phyloP scores from a whole-genome alignment of 2,329 filamentous ascomycete species.

The Acephala macrosclerotiorum region DNA sequence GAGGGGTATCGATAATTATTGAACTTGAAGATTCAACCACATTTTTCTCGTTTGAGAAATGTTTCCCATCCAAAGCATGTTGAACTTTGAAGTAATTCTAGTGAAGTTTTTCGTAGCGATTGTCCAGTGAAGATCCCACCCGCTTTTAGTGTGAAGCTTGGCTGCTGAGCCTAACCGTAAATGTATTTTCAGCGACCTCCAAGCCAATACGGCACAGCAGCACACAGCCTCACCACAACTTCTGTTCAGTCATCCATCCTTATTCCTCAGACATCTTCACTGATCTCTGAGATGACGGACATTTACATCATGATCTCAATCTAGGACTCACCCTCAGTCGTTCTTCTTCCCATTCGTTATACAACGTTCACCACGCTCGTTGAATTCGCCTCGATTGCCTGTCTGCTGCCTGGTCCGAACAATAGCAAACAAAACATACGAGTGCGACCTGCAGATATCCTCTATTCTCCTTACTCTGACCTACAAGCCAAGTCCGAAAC shows the following conservation, averaged over 20 bases:
- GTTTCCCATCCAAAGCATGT: not conserved
- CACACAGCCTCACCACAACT: conserved; percentile 6
- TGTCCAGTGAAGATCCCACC: not conserved
- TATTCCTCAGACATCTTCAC: conserved; percentile 7
- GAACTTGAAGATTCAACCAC: too few relatives aligned
- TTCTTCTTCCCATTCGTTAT: not conserved
- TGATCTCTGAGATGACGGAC: not conserved
- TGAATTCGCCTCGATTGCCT: conserved; percentile 4
- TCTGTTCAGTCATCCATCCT: not conserved
- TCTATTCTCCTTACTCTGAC: not conserved
- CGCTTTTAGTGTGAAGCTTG: conserved; percentile 5
- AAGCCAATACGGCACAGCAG: conserved; percentile 5
- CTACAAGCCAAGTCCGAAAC: not conserved
- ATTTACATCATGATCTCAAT: conserved; percentile 5
- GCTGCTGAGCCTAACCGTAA: conserved; percentile 6
- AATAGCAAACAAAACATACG: conserved; percentile 8
- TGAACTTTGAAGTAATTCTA: not conserved
- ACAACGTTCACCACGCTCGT: conserved; percentile 11
- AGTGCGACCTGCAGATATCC: not conserved
- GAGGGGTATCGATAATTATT: too few relatives aligned
- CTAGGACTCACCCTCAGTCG: conserved; percentile 2
- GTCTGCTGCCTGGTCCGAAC: not conserved
- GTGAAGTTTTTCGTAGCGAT: not conserved
- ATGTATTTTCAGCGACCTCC: conserved; percentile 3
- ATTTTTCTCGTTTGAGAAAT: not conserved